Evolutionary conservation across 2,329 filamentous ascomycete genomes (phyloP), one percentile per base, ranked within the genome.

Genomic region (Escovopsis weberi): DNA sequence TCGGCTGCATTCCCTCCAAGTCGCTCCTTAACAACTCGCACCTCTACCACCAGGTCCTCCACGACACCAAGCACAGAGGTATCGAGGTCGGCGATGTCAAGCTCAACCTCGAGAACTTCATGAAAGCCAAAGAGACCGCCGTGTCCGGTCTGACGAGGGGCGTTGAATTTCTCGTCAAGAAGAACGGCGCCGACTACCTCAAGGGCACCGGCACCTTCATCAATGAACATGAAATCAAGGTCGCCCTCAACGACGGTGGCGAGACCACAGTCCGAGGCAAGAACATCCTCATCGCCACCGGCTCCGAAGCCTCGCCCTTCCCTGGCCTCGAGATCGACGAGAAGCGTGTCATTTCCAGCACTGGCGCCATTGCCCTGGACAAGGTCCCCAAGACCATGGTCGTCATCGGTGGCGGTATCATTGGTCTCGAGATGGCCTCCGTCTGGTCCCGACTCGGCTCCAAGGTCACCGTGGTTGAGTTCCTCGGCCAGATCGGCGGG

Each of bases 1-100:
- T 98, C 59, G 91, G 91, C 69, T 98, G 91, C 70, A 98, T 98
- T 62, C 91, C 91, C 53, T 98, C 91, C 52, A 98, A 98, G 70
- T 95, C 91, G 49, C 85, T 98, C 54, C 85, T 98, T 65, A 98
- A 96, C 80, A 96, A 96, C 75, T 95, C 91, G 56, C 87, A 95
- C 66, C 77, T 96, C 47, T 96, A 96, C 74, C 89, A 96, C 72
- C 83, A 88, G 68, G 83, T 95, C 59, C 78, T 93, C 48, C 89
- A 98, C 71, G 91, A 98, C 72, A 89, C 87, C 52, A 94, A 95
- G 71, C 79, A 84, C 67, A 86, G 91, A 63, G 91, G 91, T 62
- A 98, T 98, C 63, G 89, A 96, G 60, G 91, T 98, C 55, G 82
- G 84, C 60, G 86, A 94, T 68, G 89, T 98, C 59, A 93, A 94